Evolutionary conservation across 2,329 filamentous ascomycete species (phyloP).

Genomic region (Lachnellula occidentalis): DNA sequence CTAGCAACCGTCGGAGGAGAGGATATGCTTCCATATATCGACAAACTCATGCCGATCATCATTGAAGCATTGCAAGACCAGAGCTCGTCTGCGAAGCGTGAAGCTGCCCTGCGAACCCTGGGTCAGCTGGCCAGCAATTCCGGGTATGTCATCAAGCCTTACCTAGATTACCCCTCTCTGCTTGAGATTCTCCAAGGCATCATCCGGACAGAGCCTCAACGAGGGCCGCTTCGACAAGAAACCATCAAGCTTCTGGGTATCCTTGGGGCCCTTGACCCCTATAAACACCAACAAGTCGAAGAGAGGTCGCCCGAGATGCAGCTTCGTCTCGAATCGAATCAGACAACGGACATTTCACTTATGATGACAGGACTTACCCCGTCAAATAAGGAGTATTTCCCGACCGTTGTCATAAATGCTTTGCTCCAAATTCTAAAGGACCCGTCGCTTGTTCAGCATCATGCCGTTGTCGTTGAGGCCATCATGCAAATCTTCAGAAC

Average conservation of each 20-base stretch:
- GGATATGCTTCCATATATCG: conserved; percentile 88
- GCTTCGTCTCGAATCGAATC: conserved; percentile 54
- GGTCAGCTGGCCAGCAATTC: conserved; percentile 93
- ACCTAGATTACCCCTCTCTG: conserved; percentile 89
- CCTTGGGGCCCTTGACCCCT: conserved; percentile 88
- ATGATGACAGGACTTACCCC: conserved; percentile 98
- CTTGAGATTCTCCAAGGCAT: conserved; percentile 90
- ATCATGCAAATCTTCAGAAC: conserved; percentile 99
- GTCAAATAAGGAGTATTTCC: conserved; percentile 97
- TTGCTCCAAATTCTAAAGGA: conserved; percentile 90
- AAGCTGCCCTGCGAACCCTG: conserved; percentile 83
- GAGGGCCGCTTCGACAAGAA: conserved; percentile 79
- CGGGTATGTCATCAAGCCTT: conserved; percentile 95
- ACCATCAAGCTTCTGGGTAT: conserved; percentile 97
- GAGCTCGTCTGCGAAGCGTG: conserved; percentile 81
- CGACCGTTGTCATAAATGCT: conserved; percentile 95
- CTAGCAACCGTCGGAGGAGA: conserved; percentile 89
- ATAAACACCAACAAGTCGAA: conserved; percentile 92
- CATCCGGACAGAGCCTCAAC: conserved; percentile 81
- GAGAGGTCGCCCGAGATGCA: conserved; percentile 82
- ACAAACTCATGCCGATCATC: conserved; percentile 89
- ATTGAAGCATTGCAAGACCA: conserved; percentile 92
- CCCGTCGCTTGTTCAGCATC: conserved; percentile 80
- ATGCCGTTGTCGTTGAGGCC: conserved; percentile 90
- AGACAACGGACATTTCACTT: conserved; percentile 85